phyloP scores from a whole-genome alignment of 2,329 filamentous ascomycete species.

The Parascedosporium putredinis region DNA sequence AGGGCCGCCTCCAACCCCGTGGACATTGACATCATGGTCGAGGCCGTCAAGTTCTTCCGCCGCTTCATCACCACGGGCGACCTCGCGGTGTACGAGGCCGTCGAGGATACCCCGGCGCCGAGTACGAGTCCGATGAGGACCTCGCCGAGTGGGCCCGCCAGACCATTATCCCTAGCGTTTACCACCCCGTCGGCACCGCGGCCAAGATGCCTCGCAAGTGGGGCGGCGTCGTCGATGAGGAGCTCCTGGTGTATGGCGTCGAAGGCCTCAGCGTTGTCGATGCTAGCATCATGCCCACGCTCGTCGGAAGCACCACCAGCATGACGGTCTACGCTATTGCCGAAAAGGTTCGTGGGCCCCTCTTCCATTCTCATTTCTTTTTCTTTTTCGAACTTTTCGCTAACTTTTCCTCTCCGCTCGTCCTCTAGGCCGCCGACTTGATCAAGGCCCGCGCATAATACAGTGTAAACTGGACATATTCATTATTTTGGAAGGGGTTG shows the following conservation, averaged over 20 bases:
- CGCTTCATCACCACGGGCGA: constrained; percentile 14
- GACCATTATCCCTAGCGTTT: constrained; percentile 8
- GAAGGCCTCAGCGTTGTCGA: constrained; percentile 34
- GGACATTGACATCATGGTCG: constrained; percentile 16
- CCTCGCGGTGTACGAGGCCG: constrained; percentile 14
- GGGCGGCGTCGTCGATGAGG: constrained; percentile 19
- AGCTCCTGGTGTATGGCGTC: constrained; percentile 20
- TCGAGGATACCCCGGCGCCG: constrained; percentile 14
- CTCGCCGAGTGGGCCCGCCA: constrained; percentile 14
- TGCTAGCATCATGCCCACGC: constrained; percentile 33
- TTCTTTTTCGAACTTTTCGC: no score
- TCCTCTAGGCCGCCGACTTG: constrained; percentile 1
- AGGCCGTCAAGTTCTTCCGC: constrained; percentile 17
- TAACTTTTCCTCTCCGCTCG: no score
- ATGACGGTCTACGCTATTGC: constrained; percentile 19
- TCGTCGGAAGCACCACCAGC: constrained; percentile 25
- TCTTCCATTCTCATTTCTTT: no score
- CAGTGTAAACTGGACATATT: neutral
- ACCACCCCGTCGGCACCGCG: constrained; percentile 18
- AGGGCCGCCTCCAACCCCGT: constrained; percentile 15
- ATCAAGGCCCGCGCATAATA: neutral
- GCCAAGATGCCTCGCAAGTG: constrained; percentile 19
- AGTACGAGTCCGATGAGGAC: constrained; percentile 12
- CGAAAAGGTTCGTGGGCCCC: constrained; percentile 22
- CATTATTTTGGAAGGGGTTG: neutral